A percentile compares a stretch with the other conserved stretches of the same genome.
Evolutionary conservation across 2,329 filamentous ascomycete species (phyloP).

Genomic region (Huntiella savannae): DNA sequence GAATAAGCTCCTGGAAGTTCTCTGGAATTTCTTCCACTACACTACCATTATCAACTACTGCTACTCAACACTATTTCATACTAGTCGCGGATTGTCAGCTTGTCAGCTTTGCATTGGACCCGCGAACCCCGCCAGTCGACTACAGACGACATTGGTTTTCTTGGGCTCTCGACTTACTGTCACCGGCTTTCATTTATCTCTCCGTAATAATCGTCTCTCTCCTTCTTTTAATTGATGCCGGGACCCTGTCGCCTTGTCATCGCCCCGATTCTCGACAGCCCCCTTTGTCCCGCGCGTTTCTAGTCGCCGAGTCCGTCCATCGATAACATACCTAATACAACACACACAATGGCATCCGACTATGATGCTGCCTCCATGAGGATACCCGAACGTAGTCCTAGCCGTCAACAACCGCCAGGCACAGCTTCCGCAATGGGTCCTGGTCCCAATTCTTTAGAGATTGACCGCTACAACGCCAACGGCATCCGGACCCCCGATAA

Average conservation of each 20-base stretch:
- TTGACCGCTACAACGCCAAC: conserved; percentile 6
- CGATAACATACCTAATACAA: not conserved
- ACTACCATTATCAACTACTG: no score
- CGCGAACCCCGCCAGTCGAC: no score
- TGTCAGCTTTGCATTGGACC: no score
- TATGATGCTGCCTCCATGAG: conserved; percentile 10
- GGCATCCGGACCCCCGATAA: conserved; percentile 10
- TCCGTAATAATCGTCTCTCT: no score
- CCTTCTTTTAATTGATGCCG: no score
- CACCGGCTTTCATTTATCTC: no score
- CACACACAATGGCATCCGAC: conserved; percentile 9
- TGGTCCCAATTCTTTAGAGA: conserved; percentile 5
- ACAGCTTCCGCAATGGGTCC: conserved; percentile 1
- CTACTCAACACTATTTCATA: no score
- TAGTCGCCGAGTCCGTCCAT: not conserved
- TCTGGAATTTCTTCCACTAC: no score
- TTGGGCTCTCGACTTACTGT: no score
- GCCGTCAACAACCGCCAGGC: conserved; percentile 5
- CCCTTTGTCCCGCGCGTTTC: not conserved
- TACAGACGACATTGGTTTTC: no score
- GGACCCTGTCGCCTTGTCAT: not conserved
- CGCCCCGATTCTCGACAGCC: not conserved
- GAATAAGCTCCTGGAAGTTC: no score
- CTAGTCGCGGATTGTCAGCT: no score
- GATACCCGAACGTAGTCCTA: conserved; percentile 10